phyloP scores from a whole-genome alignment of 2,329 filamentous ascomycete species.

The Nannizziopsis arthrosporioides region DNA sequence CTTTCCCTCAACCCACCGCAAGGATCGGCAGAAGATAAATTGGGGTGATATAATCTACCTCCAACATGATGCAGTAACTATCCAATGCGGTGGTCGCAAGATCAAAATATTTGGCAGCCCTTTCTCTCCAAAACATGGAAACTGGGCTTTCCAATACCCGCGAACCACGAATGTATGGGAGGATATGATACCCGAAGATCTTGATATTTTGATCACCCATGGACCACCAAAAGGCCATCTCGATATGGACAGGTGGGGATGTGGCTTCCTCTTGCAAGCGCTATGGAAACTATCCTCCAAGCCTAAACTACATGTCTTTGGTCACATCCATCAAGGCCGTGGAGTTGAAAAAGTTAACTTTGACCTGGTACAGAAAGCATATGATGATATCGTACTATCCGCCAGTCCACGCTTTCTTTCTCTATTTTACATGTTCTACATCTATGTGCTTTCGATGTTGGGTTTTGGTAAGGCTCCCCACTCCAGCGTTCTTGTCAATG shows the following conservation, averaged over 20 bases:
- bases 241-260: conserved; percentile 46
- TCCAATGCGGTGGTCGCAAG: conserved; percentile 49
- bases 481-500: conserved; percentile 12
- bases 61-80: conserved; percentile 49
- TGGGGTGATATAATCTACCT: conserved; percentile 60
- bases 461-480: not conserved
- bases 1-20: conserved; percentile 33
- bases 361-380: conserved; percentile 55
- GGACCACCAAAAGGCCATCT: conserved; percentile 60
- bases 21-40: conserved; percentile 22
- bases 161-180: conserved; percentile 53
- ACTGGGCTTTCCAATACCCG: conserved; percentile 65
- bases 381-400: conserved; percentile 46
- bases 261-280: conserved; percentile 52
- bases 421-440: not conserved
- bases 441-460: not conserved
- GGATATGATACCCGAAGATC: conserved; percentile 53
- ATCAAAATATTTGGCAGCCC: conserved; percentile 65
- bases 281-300: conserved; percentile 51
- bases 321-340: conserved; percentile 63
- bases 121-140: conserved; percentile 58
- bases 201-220: conserved; percentile 67
- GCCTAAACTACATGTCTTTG: conserved; percentile 67
- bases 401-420: not conserved
- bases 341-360: conserved; percentile 55